Evolutionary conservation across 1,139 yeast species (phyloP).

Genomic region (Meyerozyma carpophila): DNA sequence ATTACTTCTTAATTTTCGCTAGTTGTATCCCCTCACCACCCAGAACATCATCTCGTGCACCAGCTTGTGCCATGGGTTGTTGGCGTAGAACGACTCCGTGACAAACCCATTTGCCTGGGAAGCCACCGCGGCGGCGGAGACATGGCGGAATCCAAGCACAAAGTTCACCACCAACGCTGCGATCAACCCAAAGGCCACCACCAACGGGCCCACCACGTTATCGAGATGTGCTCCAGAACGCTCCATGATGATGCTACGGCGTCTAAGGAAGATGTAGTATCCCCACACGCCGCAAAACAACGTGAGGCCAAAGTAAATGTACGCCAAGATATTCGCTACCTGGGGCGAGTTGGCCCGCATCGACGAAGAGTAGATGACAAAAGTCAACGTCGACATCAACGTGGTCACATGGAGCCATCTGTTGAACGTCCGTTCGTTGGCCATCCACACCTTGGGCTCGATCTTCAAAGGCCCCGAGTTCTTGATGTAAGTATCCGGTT

Average conservation of each 20-base stretch:
- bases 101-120: conserved; percentile 11
- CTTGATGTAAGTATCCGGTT: conserved; percentile 73
- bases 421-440: conserved; percentile 94
- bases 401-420: conserved; percentile 95
- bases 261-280: conserved; percentile 63
- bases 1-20: not conserved
- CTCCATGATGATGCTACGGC: conserved; percentile 69
- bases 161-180: conserved; percentile 69
- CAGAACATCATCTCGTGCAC: conserved; percentile 26
- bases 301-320: conserved; percentile 73
- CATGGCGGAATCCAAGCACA: conserved; percentile 46
- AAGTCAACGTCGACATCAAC: conserved; percentile 78
- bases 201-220: conserved; percentile 81
- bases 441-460: conserved; percentile 97
- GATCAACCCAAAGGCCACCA: conserved; percentile 67
- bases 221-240: conserved; percentile 87
- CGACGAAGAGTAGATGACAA: conserved; percentile 78
- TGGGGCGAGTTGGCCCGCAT: conserved; percentile 51
- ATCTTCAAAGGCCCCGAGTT: conserved; percentile 90
- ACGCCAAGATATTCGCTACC: conserved; percentile 64
- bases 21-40: conserved; percentile 5
- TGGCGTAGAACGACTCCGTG: conserved; percentile 24
- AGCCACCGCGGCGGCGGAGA: conserved; percentile 6
- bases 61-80: conserved; percentile 29
- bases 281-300: conserved; percentile 88